A percentile compares a stretch with the other conserved stretches of the same genome.
These are phyloP conservation scores for Entonaema liquescens DNA, from an alignment of 495 filamentous ascomycete species.

Conservation along the genomic window DNA sequence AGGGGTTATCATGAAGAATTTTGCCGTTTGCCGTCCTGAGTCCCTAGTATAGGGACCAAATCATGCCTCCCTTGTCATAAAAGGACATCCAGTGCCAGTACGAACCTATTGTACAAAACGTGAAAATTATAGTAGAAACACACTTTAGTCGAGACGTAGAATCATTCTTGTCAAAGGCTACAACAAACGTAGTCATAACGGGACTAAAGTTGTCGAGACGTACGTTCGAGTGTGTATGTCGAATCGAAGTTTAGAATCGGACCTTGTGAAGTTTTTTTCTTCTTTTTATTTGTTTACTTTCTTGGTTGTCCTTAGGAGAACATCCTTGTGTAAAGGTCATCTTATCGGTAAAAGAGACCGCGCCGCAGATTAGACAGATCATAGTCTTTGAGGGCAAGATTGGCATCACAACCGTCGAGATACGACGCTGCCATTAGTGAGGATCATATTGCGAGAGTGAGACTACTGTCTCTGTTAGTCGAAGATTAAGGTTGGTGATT, in stretches of 20 bases:
- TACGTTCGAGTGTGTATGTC: background rate
- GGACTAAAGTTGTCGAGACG: background rate
- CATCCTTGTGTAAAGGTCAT: background rate
- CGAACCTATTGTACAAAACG: background rate
- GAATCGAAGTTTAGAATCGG: background rate
- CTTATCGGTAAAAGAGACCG: background rate
- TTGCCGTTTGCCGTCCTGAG: background rate
- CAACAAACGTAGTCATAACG: background rate
- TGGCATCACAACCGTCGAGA: background rate
- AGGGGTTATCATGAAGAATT: conserved; percentile 8
- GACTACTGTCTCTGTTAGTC: background rate
- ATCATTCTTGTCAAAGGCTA: background rate
- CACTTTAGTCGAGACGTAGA: background rate
- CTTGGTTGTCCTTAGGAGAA: background rate
- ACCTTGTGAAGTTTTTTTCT: no score
- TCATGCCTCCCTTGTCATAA: background rate
- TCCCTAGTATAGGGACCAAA: background rate
- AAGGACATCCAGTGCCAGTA: background rate
- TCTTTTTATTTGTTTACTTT: no score
- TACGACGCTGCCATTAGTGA: background rate
- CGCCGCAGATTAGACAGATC: background rate
- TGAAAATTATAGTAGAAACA: background rate
- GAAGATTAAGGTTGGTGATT: background rate
- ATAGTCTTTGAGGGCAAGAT: background rate
- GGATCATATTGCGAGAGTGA: background rate